phyloP scores from a whole-genome alignment of 2,329 filamentous ascomycete species.

The Grosmannia huntii region DNA sequence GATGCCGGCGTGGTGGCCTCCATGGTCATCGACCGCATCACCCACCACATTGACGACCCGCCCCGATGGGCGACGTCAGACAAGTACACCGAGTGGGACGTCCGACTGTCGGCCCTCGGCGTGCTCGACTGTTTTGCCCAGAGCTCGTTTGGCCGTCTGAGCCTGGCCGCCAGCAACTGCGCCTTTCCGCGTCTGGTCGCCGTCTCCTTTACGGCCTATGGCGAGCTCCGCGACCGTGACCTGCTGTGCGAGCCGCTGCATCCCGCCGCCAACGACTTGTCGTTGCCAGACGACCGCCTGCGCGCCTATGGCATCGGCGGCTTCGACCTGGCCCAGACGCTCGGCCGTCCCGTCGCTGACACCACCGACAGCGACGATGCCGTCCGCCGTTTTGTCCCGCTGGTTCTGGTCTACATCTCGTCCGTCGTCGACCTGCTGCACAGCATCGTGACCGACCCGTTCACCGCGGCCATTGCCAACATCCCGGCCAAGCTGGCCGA shows the following conservation, averaged over 20 bases:
- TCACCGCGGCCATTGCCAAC: slow-evolving; percentile 36
- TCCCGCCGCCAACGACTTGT: neutral
- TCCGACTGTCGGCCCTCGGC: slow-evolving; percentile 34
- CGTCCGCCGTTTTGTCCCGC: slow-evolving; percentile 1
- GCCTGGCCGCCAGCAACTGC: slow-evolving; percentile 55
- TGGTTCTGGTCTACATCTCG: slow-evolving; percentile 34
- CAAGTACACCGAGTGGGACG: slow-evolving; percentile 26
- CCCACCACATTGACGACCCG: slow-evolving; percentile 46
- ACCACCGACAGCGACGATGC: neutral
- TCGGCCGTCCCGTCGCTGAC: neutral
- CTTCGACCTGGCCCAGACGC: slow-evolving; percentile 4
- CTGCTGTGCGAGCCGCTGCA: slow-evolving; percentile 6
- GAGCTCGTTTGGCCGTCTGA: slow-evolving; percentile 47
- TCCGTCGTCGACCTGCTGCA: slow-evolving; percentile 38
- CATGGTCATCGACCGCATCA: slow-evolving; percentile 48
- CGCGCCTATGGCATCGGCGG: slow-evolving; percentile 11
- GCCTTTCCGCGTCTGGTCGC: slow-evolving; percentile 60
- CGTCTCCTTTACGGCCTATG: slow-evolving; percentile 8
- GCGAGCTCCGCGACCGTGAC: slow-evolving; percentile 7
- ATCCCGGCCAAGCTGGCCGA: slow-evolving; percentile 59
- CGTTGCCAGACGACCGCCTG: neutral
- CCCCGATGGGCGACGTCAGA: slow-evolving; percentile 26
- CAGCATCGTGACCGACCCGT: slow-evolving; percentile 34
- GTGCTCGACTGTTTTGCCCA: slow-evolving; percentile 48
- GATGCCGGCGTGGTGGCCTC: slow-evolving; percentile 30